Conservation (phyloP, 2,329 filamentous ascomycete species). For the Alternaria sp. region DNA sequence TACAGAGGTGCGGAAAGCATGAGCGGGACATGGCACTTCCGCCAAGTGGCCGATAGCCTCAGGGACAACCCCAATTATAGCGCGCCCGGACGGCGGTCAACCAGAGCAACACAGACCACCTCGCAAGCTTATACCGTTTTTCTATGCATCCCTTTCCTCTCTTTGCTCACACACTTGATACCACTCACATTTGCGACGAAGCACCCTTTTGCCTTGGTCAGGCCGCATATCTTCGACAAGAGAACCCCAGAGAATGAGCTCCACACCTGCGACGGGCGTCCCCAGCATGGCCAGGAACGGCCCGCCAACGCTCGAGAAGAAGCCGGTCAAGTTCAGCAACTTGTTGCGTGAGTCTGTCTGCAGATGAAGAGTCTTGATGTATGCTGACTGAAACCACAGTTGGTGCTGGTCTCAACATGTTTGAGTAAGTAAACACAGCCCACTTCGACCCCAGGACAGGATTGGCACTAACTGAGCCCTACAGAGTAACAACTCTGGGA, state of each 20-base stretch:
- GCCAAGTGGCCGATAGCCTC: constrained; percentile 19
- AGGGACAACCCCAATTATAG: constrained; percentile 27
- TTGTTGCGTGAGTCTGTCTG: constrained; percentile 71
- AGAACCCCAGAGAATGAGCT: constrained; percentile 63
- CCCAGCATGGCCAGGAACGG: constrained; percentile 49
- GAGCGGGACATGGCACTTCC: constrained; percentile 8
- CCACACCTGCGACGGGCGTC: constrained; percentile 57
- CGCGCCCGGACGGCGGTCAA: constrained; percentile 26
- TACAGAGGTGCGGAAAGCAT: constrained; percentile 3
- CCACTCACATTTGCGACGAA: constrained; percentile 71
- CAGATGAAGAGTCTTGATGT: background rate
- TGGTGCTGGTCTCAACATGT: constrained; percentile 93
- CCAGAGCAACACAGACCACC: constrained; percentile 34
- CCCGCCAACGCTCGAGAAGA: constrained; percentile 84
- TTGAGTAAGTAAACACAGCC: constrained; percentile 69
- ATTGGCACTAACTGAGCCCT: constrained; percentile 22
- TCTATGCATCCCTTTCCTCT: constrained; percentile 24
- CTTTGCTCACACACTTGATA: constrained; percentile 25
- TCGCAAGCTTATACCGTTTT: constrained; percentile 28
- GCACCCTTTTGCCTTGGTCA: constrained; percentile 97
- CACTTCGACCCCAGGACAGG: constrained; percentile 7
- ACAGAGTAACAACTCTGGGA: constrained; percentile 72
- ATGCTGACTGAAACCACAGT: constrained; percentile 59
- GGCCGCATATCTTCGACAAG: constrained; percentile 71
- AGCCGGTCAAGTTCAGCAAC: constrained; percentile 99